Evolutionary conservation across 352 stramenopile genomes (phyloP), one percentile per base, ranked within the genome.

Genomic region (Globisporangium cystogenes): DNA sequence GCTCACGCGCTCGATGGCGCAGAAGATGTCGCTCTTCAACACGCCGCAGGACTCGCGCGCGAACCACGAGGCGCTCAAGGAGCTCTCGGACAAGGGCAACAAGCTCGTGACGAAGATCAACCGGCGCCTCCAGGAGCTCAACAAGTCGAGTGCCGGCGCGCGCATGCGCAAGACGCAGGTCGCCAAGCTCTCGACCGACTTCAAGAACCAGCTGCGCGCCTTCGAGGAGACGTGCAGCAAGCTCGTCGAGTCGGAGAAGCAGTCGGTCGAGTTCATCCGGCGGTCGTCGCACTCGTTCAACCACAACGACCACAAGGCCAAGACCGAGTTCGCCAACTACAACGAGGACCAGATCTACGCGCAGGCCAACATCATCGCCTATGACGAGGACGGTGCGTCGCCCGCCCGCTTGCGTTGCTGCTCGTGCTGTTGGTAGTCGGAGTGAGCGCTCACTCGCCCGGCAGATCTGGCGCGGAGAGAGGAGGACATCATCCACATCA

Each of bases 401-500:
- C 3, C n/a, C n/a, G n/a, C n/a, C n/a, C n/a, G n/a, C n/a, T n/a
- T 61, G n/a, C 40, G 26, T 29, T 29, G 26, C 26, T 29, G 26
- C 26, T 29, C 31, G 31, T 36, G 31, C n/a, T n/a, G n/a, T n/a
- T n/a, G n/a, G n/a, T n/a, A n/a, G n/a, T n/a, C n/a, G n/a, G n/a
- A n/a, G n/a, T n/a, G n/a, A n/a, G 31, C 12, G 39, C n/a, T 44
- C 39, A 44, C 39, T 15, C 18, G 6, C 12, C 12, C 5, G 39
- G 10, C 54, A 93, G 83, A 94, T 53, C 24, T 94, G 33, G 76
- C 80, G 29, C 70, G 82, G 48, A 67, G 84, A 68, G 84, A 94
- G 55, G 77, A 94, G 26, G 84, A 94, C 44, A 94, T 94, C 45
- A 72, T 94, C 54, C 83, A 93, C 50, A 94, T 94, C 59, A 93